Base-by-base conservation (phyloP, 306 rosid genomes). In the Echinosophora koreensis region DNA sequence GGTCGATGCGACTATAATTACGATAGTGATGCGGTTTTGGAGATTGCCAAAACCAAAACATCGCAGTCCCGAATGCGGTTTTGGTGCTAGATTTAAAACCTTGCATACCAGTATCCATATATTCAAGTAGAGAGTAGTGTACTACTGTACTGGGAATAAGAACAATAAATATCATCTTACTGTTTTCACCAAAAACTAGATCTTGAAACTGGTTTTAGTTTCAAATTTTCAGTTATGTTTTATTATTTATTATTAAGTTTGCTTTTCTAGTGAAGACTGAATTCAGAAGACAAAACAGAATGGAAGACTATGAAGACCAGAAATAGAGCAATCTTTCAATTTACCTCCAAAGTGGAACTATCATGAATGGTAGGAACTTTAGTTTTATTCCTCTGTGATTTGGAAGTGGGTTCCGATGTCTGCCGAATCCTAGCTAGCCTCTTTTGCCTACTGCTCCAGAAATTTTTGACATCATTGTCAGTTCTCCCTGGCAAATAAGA, bases 361-460 rank as follows among this genome's bases (percentile, higher is more conserved):
- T 84, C 79, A 47, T 66, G 79, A 69, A 32, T 15, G n/a, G 55
- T 2, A 60, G 83, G 69, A 59, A 47, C 72, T 73, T 78, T 75
- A 70, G 74, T 56, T 56, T 84, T 87, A 55, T 60, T 82, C 60
- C 72, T 89, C 30, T 87, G 87, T 28, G 94, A 82, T 83, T 86
- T 92, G 55, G 90, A 68, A 30, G 85, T 17, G 9, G 89, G 8
- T 50, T 76, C 7, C 73, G 98, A 80, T 12, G 87, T 51, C 18
- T 90, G 96, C 37, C 87, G 86, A 86, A 88, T 77, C 90, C 97
- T 85, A 41, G 93, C 86, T 77, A 92, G 79, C 74, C 95, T 94
- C 87, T 94, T 94, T 76, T 87, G 90, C 81, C 97, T 88, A 49
- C 97, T 92, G 80, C 98, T 94, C 98, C 97, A 94, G 80, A 94